Conservation (phyloP, 192 early-diverging fungal species). For the Obelidium mucronatum region DNA sequence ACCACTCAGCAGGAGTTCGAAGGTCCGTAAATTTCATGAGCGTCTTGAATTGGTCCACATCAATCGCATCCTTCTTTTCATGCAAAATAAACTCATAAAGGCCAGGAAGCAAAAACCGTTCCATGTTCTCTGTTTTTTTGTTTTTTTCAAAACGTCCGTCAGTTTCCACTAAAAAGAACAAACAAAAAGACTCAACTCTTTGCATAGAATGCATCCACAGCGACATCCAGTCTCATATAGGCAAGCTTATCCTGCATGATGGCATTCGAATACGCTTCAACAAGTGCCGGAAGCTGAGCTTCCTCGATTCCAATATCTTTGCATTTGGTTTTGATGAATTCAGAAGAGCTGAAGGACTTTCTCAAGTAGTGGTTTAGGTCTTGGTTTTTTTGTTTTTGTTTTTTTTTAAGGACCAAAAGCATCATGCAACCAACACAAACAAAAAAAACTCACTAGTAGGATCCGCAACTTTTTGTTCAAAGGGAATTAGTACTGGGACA, state of each 20-base stretch:
- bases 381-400: too few relatives aligned
- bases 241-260: not conserved
- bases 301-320: constrained; percentile 4
- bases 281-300: not conserved
- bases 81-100: constrained; percentile 40
- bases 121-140: constrained; percentile 39
- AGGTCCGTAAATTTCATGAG: constrained; percentile 71
- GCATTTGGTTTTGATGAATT: not conserved
- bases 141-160: not conserved
- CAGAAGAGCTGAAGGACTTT: not conserved
- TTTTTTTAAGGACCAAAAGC: too few relatives aligned
- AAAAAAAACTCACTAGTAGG: too few relatives aligned
- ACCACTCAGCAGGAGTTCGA: constrained; percentile 83
- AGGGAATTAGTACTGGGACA: too few relatives aligned
- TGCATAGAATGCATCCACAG: not conserved
- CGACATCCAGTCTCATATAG: constrained; percentile 2
- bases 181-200: not conserved
- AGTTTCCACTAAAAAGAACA: not conserved
- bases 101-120: constrained; percentile 44
- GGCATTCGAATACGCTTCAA: not conserved
- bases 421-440: too few relatives aligned
- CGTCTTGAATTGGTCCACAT: constrained; percentile 19
- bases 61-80: not conserved
- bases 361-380: too few relatives aligned
- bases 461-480: too few relatives aligned